Evolutionary conservation across 352 stramenopile species (phyloP).

Genomic region (Globisporangium megalacanthum): DNA sequence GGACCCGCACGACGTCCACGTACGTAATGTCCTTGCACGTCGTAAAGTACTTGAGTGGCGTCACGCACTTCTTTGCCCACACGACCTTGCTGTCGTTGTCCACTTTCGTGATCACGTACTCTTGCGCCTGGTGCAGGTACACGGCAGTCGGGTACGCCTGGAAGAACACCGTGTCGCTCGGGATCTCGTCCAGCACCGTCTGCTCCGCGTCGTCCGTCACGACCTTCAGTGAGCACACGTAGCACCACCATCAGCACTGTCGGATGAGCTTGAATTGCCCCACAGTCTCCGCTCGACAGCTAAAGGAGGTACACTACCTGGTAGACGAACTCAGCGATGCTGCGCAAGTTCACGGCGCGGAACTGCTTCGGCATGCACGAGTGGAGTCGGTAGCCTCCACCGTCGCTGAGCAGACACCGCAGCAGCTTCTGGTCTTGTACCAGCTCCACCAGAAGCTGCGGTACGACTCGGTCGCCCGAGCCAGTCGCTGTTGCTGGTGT

Average conservation of each 20-base stretch:
- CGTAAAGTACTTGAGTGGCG: slow-evolving; percentile 87
- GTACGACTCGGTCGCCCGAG: neutral
- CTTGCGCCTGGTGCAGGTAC: slow-evolving; percentile 88
- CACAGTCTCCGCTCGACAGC: neutral
- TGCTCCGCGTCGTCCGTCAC: slow-evolving; percentile 43
- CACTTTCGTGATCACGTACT: slow-evolving; percentile 88
- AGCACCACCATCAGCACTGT: neutral
- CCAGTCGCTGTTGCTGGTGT: neutral
- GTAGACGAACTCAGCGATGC: slow-evolving; percentile 64
- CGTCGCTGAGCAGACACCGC: slow-evolving; percentile 18
- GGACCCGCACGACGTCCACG: slow-evolving; percentile 77
- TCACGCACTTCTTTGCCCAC: slow-evolving; percentile 49
- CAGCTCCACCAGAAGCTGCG: slow-evolving; percentile 15
- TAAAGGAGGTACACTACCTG: slow-evolving; percentile 15
- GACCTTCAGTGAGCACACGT: slow-evolving; percentile 20
- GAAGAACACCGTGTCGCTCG: slow-evolving; percentile 86
- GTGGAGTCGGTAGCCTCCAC: slow-evolving; percentile 47
- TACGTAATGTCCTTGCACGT: slow-evolving; percentile 82
- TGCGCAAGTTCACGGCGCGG: slow-evolving; percentile 52
- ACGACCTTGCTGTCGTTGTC: slow-evolving; percentile 68
- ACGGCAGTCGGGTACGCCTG: slow-evolving; percentile 89
- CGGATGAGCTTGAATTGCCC: neutral
- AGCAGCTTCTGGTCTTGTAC: slow-evolving; percentile 44
- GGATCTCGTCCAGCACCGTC: slow-evolving; percentile 81
- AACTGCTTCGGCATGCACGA: slow-evolving; percentile 57